These are phyloP conservation scores for Nicotiana noctiflora DNA, from an alignment of 257 asterid genomes.

Conservation along the genomic window DNA sequence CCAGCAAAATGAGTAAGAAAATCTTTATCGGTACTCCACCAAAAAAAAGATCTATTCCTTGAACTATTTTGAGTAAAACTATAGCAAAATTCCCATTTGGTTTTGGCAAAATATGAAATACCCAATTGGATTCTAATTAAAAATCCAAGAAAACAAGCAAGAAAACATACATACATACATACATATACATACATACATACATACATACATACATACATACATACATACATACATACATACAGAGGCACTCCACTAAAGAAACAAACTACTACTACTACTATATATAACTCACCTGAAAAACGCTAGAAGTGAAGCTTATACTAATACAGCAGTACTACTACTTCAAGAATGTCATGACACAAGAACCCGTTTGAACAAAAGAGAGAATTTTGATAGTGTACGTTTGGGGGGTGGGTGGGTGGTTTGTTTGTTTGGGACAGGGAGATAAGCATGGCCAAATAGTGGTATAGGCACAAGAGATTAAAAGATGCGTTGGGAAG, in stretches of 20 bases:
- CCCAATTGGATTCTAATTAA: neutral
- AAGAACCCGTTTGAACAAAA: neutral
- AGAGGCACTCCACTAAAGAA: neutral
- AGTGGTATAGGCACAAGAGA: no score
- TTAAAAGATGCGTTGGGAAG: conserved; percentile 16
- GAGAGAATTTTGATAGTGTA: neutral
- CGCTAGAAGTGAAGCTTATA: neutral
- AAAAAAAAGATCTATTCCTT: neutral
- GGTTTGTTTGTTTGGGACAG: neutral
- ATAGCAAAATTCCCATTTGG: neutral
- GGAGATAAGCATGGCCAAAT: neutral
- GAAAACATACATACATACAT: neutral
- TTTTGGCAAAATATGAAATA: neutral
- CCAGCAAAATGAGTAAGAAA: neutral
- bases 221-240: neutral
- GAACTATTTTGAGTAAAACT: neutral
- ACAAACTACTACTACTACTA: neutral
- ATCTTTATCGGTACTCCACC: neutral
- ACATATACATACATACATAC: neutral
- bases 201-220: neutral
- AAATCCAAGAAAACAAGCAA: neutral
- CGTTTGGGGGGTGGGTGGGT: no score
- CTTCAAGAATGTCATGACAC: neutral
- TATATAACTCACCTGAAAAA: neutral
- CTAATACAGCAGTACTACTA: neutral